Base-by-base conservation (phyloP, 345 rosid genomes). In the Heritiera fomes region DNA sequence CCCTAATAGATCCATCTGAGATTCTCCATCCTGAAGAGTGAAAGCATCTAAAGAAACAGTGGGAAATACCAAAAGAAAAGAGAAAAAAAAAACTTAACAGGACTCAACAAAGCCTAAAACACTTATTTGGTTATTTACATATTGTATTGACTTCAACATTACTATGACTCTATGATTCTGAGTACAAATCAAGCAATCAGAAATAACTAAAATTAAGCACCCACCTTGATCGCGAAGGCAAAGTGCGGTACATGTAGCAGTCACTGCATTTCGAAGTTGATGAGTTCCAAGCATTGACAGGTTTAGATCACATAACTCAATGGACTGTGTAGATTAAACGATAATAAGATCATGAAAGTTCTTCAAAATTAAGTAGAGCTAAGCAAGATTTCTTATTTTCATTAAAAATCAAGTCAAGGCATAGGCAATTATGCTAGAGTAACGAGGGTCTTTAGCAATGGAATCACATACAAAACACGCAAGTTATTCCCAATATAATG, bases 211-310 rank as follows among this genome's bases (percentile, higher is more conserved):
- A 82, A 50, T 17, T 20, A 18, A 61, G 14, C 41, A 63, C 55
- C 61, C 61, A 92, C 98, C 99, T 81, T 89, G 92, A 63, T 84
- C 71, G 5, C 91, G 90, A 50, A 96, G 97, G 84, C 91, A 90
- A 23, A 96, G 92, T 20, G 92, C 91, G 0, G 85, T 80, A 28
- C 92, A 94, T 74, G 90, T 80, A 60, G 99, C 99, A 43, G 93
- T 92, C 30, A 83, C 84, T 23, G 97, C 99, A 85, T 96, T 96
- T 32, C 86, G 97, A 79, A 96, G 92, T 87, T 96, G 98, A 84
- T 96, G 99, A 77, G 76, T 83, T 82, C 99, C 98, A 76, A 90
- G 91, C 94, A 96, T 88, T 79, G 80, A 82, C 69, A 94, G 76
- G 63, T 86, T 87, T 55, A 96, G 78, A 79, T 88, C 92, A 83